These are phyloP conservation scores for Trypethelium eluteriae DNA, from an alignment of 495 filamentous ascomycete species.

Conservation along the genomic window DNA sequence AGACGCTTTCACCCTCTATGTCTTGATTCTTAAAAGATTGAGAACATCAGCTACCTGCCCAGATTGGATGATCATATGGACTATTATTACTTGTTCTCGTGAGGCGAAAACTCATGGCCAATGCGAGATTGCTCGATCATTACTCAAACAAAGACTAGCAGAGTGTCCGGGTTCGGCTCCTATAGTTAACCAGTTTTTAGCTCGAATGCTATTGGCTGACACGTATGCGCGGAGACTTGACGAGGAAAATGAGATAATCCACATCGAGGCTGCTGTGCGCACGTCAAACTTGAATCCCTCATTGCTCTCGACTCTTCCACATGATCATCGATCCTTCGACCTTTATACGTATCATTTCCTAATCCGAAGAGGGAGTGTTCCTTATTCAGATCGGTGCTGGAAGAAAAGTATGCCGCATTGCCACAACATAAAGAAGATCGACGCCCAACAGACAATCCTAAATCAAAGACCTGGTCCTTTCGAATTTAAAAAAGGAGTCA, in stretches of 20 bases:
- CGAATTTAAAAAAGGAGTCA: not conserved
- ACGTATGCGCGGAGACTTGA: not conserved
- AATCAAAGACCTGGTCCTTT: slow-evolving; percentile 5
- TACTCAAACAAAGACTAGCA: not conserved
- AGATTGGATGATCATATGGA: slow-evolving; percentile 1
- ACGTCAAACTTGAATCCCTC: not conserved
- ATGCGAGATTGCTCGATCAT: not conserved
- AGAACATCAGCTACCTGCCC: slow-evolving; percentile 4
- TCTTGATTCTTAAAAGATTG: slow-evolving; percentile 2
- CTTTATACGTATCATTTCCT: slow-evolving; percentile 1
- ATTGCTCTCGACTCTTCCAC: not conserved
- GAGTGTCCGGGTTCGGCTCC: slow-evolving; percentile 1
- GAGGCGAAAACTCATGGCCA: not conserved
- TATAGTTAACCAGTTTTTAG: not conserved
- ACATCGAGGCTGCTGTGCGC: not conserved
- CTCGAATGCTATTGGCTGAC: slow-evolving; percentile 1
- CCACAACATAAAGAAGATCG: not conserved
- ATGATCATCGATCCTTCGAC: slow-evolving; percentile 1
- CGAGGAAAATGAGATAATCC: not conserved
- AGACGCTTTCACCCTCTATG: not conserved
- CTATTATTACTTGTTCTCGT: not conserved
- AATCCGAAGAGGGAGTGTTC: not conserved
- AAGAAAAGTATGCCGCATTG: not conserved
- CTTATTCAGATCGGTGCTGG: not conserved
- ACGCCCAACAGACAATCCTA: not conserved